phyloP scores from a whole-genome alignment of 148 eudicot genomes.

The Chenopodium suecicum region DNA sequence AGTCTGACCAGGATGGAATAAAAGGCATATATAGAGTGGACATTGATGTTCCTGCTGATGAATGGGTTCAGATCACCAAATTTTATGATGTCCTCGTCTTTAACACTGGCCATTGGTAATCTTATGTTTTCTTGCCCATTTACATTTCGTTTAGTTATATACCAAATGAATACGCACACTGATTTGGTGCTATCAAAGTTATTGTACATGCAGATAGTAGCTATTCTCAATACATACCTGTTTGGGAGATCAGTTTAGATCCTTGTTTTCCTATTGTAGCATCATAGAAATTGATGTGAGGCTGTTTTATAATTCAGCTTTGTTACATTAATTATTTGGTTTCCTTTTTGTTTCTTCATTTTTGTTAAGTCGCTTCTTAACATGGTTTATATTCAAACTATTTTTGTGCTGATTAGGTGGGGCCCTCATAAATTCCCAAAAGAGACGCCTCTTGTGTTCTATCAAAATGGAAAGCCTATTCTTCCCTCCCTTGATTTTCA shows the following conservation, averaged over 20 bases:
- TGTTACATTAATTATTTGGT: neutral
- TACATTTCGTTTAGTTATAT: neutral
- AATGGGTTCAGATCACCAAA: constrained; percentile 65
- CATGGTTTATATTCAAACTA: neutral
- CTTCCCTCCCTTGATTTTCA: constrained; percentile 60
- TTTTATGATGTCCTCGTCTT: constrained; percentile 82
- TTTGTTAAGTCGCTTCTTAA: neutral
- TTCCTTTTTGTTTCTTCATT: neutral
- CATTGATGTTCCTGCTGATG: constrained; percentile 83
- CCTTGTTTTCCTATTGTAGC: neutral
- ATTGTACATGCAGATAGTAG: neutral
- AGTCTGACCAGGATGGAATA: constrained; percentile 47
- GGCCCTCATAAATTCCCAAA: constrained; percentile 83
- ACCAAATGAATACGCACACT: neutral
- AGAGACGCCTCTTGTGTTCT: constrained; percentile 89
- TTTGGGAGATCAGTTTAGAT: neutral
- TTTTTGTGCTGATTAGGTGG: constrained; percentile 55
- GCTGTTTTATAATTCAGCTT: neutral
- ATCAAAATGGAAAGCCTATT: constrained; percentile 56
- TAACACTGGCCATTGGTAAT: constrained; percentile 94
- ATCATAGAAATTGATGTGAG: neutral
- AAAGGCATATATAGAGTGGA: constrained; percentile 82
- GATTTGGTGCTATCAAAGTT: neutral
- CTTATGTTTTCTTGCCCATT: constrained; percentile 8
- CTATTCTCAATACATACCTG: neutral